These are phyloP conservation scores for Alloteropsis angusta DNA, from an alignment of 202 grass and related monocot genomes.

Conservation along the genomic window DNA sequence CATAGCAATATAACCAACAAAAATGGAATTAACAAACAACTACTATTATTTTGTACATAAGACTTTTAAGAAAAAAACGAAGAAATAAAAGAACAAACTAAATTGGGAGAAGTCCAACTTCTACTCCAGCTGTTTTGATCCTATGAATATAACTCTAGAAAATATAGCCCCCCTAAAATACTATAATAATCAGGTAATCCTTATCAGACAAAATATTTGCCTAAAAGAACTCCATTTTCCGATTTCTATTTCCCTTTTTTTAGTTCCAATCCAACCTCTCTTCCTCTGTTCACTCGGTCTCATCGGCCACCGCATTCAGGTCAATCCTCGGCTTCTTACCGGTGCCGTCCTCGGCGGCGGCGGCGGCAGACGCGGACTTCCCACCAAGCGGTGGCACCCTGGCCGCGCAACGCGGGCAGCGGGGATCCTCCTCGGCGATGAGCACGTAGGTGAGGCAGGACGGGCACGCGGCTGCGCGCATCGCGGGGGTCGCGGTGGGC, in stretches of 20 bases:
- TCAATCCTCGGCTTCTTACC: constrained; percentile 50
- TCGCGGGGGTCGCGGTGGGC: neutral
- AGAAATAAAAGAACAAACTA: constrained; percentile 17
- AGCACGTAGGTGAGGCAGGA: constrained; percentile 73
- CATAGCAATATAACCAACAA: neutral
- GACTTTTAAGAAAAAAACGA: neutral
- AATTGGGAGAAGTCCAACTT: neutral
- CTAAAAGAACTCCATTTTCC: neutral
- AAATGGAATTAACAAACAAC: neutral
- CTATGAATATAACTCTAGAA: constrained; percentile 16
- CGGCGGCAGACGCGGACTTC: neutral
- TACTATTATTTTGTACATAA: constrained; percentile 12
- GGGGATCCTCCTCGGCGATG: constrained; percentile 33
- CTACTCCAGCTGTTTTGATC: constrained; percentile 24
- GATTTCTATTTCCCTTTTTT: neutral
- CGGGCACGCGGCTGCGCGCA: constrained; percentile 42
- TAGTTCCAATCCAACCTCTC: neutral
- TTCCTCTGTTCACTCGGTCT: constrained; percentile 26
- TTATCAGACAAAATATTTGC: neutral
- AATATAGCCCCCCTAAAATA: neutral
- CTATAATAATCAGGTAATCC: neutral
- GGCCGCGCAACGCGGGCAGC: constrained; percentile 47
- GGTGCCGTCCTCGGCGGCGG: neutral
- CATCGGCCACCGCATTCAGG: constrained; percentile 39
- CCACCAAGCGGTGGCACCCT: constrained; percentile 31